phyloP scores from a whole-genome alignment of 148 eudicot species.

The Pharnaceum exiguum region DNA sequence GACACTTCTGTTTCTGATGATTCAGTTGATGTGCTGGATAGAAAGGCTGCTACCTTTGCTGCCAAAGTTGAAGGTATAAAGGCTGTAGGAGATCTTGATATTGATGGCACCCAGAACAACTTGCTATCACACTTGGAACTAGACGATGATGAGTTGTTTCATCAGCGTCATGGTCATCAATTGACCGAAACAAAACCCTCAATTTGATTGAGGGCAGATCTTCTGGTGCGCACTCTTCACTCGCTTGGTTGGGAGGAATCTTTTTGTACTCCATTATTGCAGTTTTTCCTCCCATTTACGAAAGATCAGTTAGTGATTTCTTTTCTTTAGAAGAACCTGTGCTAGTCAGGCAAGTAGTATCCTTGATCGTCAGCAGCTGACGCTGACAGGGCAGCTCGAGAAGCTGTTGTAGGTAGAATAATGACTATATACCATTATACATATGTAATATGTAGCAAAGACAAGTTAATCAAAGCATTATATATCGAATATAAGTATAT shows the following conservation, averaged over 20 bases:
- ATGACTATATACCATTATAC: neutral
- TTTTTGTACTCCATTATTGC: neutral
- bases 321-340: neutral
- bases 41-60: constrained; percentile 25
- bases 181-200: constrained; percentile 12
- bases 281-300: too few relatives aligned
- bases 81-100: constrained; percentile 19
- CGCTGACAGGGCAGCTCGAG: neutral
- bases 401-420: neutral
- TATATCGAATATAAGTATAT: neutral
- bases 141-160: constrained; percentile 15
- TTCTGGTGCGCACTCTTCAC: neutral
- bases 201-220: neutral
- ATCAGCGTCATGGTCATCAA: constrained; percentile 8
- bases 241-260: neutral
- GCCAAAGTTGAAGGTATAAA: constrained; percentile 29
- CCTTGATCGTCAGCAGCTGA: constrained; percentile 2
- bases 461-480: constrained; percentile 3
- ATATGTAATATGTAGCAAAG: constrained; percentile 15
- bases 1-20: neutral
- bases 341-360: neutral
- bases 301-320: neutral
- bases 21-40: constrained; percentile 44
- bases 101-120: constrained; percentile 28
- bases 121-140: constrained; percentile 24